These are phyloP conservation scores for Aspergillus luchuensis DNA, from an alignment of 2,329 filamentous ascomycete species.

Conservation along the genomic window DNA sequence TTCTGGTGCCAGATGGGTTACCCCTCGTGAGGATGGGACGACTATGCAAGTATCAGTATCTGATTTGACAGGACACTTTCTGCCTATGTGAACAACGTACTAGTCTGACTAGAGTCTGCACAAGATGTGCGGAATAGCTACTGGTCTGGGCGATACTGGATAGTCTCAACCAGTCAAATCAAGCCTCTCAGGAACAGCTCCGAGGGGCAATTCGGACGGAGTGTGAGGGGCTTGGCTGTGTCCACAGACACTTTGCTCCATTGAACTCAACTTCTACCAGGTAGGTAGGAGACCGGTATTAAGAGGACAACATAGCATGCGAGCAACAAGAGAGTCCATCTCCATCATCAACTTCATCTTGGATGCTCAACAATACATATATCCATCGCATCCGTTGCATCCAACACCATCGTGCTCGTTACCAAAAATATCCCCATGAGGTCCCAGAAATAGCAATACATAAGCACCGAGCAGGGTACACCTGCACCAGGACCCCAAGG, in stretches of 20 bases:
- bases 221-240: neutral
- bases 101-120: neutral
- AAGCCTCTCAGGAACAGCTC: neutral
- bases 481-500: neutral
- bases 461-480: neutral
- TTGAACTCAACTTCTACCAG: neutral
- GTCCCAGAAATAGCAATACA: conserved; percentile 2
- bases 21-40: too few species aligned
- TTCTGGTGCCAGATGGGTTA: too few species aligned
- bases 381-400: neutral
- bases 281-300: too few species aligned
- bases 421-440: conserved; percentile 3
- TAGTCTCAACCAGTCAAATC: conserved; percentile 2
- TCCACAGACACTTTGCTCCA: neutral
- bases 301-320: too few species aligned
- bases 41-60: neutral
- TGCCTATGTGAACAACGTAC: neutral
- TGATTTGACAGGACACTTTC: neutral
- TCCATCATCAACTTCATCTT: neutral
- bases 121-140: neutral
- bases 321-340: too few species aligned
- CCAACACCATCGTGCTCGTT: neutral
- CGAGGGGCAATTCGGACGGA: neutral
- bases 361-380: neutral
- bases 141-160: neutral